Evolutionary conservation across 169 alveolate genomes (phyloP), one percentile per base, ranked within the genome.

Genomic region (Eimeria sp.): DNA sequence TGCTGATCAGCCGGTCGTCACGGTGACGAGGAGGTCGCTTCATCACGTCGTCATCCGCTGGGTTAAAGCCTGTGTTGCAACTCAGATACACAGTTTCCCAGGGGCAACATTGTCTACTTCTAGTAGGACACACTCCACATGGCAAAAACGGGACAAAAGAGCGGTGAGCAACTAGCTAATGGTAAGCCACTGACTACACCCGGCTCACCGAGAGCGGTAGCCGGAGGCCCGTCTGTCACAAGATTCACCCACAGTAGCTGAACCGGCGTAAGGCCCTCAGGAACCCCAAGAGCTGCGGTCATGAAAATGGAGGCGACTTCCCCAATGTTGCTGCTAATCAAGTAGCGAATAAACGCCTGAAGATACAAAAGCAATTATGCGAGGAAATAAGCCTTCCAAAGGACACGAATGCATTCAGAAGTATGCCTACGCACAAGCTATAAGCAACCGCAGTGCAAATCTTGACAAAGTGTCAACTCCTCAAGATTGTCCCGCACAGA

Each of bases 151-250:
- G n/a, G 9, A 61, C 20, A 20, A 61, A 18, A 13, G 70, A 61
- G n/a, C 70, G 20, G 20, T 61, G 20, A 16, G 18, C 70, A 20
- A 18, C 5, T 30, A 5, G 49, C n/a, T 20, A 30, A 34, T 75
- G 40, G 40, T 11, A 7, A 72, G 82, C 3, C 20, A 13, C 49
- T 16, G 87, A 43, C 27, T 4, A 51, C n/a, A 25, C 70, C n/a
- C 70, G 22, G 43, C 96, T 80, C 82, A 97, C 98, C 98, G 63
- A 99, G 98, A 49, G 99, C 99, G 25, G 99, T 99, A 40, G 99
- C 99, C 13, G 99, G 99, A 49, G 99, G 99, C 0, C 99, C 99
- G 96, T 99, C 99, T 34, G 99, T 99, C 63, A 99, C 99, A 95
- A 99, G 98, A 97, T 99, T 99, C 49, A 99, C 99, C 99, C 99